These are phyloP conservation scores for Boletus rubescentipes DNA, from an alignment of 768 basidiomycete genomes.

Conservation along the genomic window DNA sequence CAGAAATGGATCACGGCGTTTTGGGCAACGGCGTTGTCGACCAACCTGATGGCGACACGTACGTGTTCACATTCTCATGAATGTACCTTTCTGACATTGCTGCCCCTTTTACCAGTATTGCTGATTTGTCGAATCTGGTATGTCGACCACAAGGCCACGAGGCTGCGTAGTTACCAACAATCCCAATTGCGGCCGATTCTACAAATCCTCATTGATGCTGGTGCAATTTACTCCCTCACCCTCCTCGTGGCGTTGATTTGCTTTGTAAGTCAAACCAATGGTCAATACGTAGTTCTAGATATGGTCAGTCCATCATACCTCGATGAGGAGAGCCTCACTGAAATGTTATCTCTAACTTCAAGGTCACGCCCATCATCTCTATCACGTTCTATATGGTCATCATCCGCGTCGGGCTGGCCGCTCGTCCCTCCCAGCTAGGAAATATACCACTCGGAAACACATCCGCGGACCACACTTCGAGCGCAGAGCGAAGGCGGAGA, in stretches of 20 bases:
- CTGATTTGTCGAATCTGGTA: no score
- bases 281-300: not conserved
- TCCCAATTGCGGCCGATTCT: not conserved
- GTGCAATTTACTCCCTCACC: not conserved
- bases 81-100: no score
- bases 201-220: not conserved
- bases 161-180: not conserved
- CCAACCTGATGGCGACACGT: no score
- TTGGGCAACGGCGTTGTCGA: no score
- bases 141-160: no score
- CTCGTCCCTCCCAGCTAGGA: no score
- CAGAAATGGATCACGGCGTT: no score
- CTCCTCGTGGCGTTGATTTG: not conserved
- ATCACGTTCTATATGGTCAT: not conserved
- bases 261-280: not conserved
- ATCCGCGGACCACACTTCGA: not conserved
- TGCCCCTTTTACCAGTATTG: not conserved
- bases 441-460: not conserved
- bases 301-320: not conserved
- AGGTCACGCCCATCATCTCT: not conserved
- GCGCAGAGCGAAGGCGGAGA: not conserved
- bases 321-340: not conserved
- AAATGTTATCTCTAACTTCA: not conserved
- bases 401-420: not conserved
- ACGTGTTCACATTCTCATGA: no score